A percentile compares a stretch with the other conserved stretches of the same genome.
Conservation (phyloP, 192 early-diverging fungal genomes). For the Paraglomus occultum region DNA sequence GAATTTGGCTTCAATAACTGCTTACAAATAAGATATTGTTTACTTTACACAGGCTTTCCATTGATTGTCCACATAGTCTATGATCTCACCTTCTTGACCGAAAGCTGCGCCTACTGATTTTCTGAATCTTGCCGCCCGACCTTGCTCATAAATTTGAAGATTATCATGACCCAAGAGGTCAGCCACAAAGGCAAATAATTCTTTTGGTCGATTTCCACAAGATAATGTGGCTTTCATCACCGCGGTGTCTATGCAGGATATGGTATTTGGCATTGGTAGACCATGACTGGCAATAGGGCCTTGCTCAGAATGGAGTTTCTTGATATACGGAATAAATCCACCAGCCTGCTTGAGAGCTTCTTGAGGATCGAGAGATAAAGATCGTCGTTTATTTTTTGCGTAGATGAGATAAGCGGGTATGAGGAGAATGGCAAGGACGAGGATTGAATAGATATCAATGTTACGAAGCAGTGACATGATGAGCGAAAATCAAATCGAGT, state of each 20-base stretch:
- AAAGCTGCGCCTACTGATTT: background rate
- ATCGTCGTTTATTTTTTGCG: no score
- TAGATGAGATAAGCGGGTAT: no score
- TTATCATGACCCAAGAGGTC: conserved; percentile 6
- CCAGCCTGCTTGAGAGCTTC: background rate
- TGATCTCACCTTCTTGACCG: conserved; percentile 1
- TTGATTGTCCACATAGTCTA: no score
- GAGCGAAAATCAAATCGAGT: no score
- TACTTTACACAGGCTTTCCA: background rate
- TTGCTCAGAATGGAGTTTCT: conserved; percentile 1
- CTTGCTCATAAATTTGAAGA: conserved; percentile 6
- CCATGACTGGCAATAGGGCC: background rate
- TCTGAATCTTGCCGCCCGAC: background rate
- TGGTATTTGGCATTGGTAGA: conserved; percentile 5
- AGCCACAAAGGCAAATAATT: conserved; percentile 10
- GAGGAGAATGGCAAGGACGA: no score
- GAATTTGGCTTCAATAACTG: conserved; percentile 12
- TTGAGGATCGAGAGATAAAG: no score
- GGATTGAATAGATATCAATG: no score
- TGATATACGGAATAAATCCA: conserved; percentile 15
- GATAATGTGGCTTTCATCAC: background rate
- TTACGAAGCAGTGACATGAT: no score
- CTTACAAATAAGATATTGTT: background rate
- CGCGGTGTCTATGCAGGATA: background rate
- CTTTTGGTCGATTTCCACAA: background rate